These are phyloP conservation scores for Thelonectria rubi DNA, from an alignment of 2,329 filamentous ascomycete genomes.

Conservation along the genomic window DNA sequence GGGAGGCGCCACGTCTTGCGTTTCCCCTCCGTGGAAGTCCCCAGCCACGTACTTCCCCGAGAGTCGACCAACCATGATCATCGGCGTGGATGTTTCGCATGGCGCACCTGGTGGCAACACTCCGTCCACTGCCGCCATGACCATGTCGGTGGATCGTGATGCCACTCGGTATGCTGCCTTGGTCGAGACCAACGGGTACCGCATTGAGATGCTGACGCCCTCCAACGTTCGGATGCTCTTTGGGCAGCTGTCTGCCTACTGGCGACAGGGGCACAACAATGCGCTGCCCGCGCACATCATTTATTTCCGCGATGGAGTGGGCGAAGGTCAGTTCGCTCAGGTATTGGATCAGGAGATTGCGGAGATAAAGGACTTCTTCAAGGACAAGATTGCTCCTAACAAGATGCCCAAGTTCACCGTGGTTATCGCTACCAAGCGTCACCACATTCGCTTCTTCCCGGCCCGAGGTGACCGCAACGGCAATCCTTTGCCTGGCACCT, in stretches of 20 bases:
- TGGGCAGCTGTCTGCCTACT: slow-evolving; percentile 68
- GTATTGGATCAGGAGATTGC: slow-evolving; percentile 82
- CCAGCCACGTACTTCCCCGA: slow-evolving; percentile 48
- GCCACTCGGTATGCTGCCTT: slow-evolving; percentile 80
- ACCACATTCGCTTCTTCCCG: slow-evolving; percentile 94
- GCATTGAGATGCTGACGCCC: slow-evolving; percentile 79
- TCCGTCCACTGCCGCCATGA: slow-evolving; percentile 87
- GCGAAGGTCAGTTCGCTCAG: slow-evolving; percentile 83
- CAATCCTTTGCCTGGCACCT: slow-evolving; percentile 85
- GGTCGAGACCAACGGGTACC: slow-evolving; percentile 83
- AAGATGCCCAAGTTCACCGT: slow-evolving; percentile 78
- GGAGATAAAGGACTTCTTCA: slow-evolving; percentile 71
- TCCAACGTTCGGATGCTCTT: slow-evolving; percentile 74
- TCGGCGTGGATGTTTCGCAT: slow-evolving; percentile 93
- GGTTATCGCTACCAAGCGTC: slow-evolving; percentile 89
- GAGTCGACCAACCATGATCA: slow-evolving; percentile 75
- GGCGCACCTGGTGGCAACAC: slow-evolving; percentile 71
- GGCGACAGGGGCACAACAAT: slow-evolving; percentile 64
- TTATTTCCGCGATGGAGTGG: slow-evolving; percentile 93
- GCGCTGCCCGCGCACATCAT: slow-evolving; percentile 75
- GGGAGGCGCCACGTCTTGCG: slow-evolving; percentile 76
- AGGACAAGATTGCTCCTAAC: slow-evolving; percentile 44
- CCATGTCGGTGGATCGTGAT: slow-evolving; percentile 77
- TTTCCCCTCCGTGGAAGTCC: slow-evolving; percentile 47
- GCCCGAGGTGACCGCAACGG: slow-evolving; percentile 74